phyloP scores from a whole-genome alignment of 2,329 filamentous ascomycete genomes.

The Colletotrichum sp. region DNA sequence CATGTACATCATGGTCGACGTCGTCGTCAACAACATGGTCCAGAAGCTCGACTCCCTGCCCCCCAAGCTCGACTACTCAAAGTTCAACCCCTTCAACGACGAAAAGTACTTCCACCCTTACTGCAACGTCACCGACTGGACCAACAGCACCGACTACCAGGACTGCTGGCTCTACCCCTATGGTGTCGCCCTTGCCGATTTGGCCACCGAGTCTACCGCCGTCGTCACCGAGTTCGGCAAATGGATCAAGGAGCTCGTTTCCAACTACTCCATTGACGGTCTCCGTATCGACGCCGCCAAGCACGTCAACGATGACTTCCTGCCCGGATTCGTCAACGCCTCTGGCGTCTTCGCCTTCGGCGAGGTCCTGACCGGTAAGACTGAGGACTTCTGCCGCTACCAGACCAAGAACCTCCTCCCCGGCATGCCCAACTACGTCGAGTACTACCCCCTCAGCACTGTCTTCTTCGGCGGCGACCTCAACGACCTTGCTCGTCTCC shows the following conservation, averaged over 20 bases:
- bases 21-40: conserved; percentile 56
- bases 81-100: conserved; percentile 47
- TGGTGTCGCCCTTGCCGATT: conserved; percentile 64
- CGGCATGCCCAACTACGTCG: conserved; percentile 67
- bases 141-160: conserved; percentile 51
- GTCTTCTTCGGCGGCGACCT: conserved; percentile 26
- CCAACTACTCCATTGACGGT: conserved; percentile 67
- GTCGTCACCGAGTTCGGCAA: conserved; percentile 56
- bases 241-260: conserved; percentile 64
- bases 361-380: conserved; percentile 62
- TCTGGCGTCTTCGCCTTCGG: conserved; percentile 67
- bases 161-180: conserved; percentile 66
- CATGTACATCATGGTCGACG: conserved; percentile 64
- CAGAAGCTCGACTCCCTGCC: conserved; percentile 43
- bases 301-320: conserved; percentile 67
- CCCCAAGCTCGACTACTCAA: conserved; percentile 46
- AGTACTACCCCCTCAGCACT: conserved; percentile 39
- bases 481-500: conserved; percentile 31
- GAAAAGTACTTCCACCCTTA: conserved; percentile 64
- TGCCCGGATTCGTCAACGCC: conserved; percentile 55
- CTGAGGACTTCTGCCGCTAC: conserved; percentile 57
- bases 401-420: conserved; percentile 59
- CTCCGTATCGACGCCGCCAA: conserved; percentile 67
- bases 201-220: conserved; percentile 57
- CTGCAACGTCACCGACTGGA: conserved; percentile 62